Evolutionary conservation across 768 basidiomycete species (phyloP).

Genomic region (Kwoniella sp.): DNA sequence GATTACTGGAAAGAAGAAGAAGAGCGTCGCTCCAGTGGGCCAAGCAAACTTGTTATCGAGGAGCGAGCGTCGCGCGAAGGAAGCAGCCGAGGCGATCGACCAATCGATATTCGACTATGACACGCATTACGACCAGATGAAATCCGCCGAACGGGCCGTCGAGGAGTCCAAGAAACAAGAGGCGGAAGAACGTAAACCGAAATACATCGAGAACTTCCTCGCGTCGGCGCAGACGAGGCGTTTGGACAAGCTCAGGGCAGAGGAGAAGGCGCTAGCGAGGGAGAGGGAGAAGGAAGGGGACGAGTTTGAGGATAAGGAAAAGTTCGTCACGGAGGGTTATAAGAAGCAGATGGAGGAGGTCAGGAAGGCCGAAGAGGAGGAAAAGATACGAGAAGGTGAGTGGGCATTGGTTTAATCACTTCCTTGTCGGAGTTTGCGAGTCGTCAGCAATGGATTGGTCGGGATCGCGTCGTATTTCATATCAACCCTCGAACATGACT

Average conservation of each 20-base stretch:
- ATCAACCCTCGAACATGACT: neutral
- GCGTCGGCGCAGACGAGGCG: slow-evolving; percentile 80
- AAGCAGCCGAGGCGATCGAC: slow-evolving; percentile 77
- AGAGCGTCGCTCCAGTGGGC: neutral
- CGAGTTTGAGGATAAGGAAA: slow-evolving; percentile 88
- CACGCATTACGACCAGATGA: slow-evolving; percentile 94
- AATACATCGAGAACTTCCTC: slow-evolving; percentile 83
- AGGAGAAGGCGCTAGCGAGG: slow-evolving; percentile 95
- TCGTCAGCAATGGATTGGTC: neutral
- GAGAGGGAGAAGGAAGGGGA: slow-evolving; percentile 93
- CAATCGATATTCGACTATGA: slow-evolving; percentile 89
- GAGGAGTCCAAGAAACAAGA: slow-evolving; percentile 78
- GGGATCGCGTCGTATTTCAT: neutral
- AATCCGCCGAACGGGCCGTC: slow-evolving; percentile 74
- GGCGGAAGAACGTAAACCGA: slow-evolving; percentile 81
- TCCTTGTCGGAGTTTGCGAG: neutral
- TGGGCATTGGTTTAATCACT: slow-evolving; percentile 14
- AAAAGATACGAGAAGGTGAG: slow-evolving; percentile 81
- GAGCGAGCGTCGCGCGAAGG: slow-evolving; percentile 59
- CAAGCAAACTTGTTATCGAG: slow-evolving; percentile 34
- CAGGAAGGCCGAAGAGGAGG: slow-evolving; percentile 87
- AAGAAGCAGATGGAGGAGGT: slow-evolving; percentile 95
- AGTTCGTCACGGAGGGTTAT: slow-evolving; percentile 97
- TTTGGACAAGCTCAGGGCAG: slow-evolving; percentile 85
- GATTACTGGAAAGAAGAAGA: neutral